A percentile compares a stretch with the other conserved stretches of the same genome.
These are phyloP conservation scores for Helenozyma rhizophorensis DNA, from an alignment of 805 yeast genomes.

Conservation along the genomic window DNA sequence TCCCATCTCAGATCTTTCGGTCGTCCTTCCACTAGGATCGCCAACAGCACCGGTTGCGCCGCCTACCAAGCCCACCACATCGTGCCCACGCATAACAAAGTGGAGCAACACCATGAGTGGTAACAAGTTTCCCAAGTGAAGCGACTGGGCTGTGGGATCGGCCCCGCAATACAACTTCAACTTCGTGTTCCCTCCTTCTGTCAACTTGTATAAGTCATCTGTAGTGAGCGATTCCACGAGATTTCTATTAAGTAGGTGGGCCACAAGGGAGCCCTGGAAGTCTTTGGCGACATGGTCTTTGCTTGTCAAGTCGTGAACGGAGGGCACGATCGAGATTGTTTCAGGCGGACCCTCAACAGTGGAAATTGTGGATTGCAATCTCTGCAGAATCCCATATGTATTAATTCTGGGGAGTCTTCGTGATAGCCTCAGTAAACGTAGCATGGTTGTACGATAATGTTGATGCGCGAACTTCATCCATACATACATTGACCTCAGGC, in stretches of 20 bases:
- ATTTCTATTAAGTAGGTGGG: constrained; percentile 32
- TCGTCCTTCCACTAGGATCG: constrained; percentile 88
- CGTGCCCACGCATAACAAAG: constrained; percentile 80
- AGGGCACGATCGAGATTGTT: constrained; percentile 37
- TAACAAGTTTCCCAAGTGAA: constrained; percentile 86
- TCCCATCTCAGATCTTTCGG: constrained; percentile 67
- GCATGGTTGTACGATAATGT: too few relatives aligned
- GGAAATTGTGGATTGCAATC: constrained; percentile 8
- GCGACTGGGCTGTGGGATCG: constrained; percentile 87
- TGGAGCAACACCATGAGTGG: constrained; percentile 85
- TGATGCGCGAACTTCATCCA: too few relatives aligned
- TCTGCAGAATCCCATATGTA: neutral
- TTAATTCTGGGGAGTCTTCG: too few relatives aligned
- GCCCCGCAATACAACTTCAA: constrained; percentile 86
- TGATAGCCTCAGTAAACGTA: too few relatives aligned
- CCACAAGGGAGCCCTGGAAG: constrained; percentile 26
- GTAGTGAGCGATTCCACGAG: constrained; percentile 36
- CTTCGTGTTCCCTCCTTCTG: constrained; percentile 24
- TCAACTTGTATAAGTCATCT: constrained; percentile 33
- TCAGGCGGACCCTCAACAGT: constrained; percentile 23
- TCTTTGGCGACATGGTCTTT: constrained; percentile 19
- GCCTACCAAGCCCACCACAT: constrained; percentile 79
- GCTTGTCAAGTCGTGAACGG: constrained; percentile 24
- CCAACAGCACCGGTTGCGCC: constrained; percentile 97
- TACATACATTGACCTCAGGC: too few relatives aligned